Conservation (phyloP, 495 filamentous ascomycete species). For the Astrothelium macrocarpum region DNA sequence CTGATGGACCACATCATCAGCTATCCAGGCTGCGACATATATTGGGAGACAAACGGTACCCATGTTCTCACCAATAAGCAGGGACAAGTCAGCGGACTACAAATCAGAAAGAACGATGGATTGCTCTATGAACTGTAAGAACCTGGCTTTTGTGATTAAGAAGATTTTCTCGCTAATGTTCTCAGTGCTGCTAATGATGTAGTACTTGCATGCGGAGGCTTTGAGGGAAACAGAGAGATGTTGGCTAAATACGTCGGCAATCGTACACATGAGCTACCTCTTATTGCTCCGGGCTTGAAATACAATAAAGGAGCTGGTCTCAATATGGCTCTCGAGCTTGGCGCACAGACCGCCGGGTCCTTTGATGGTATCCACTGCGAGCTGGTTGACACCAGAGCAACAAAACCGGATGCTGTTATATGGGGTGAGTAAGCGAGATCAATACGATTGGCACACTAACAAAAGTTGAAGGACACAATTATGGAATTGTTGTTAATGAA, state of each 20-base stretch:
- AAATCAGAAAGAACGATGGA: conserved; percentile 21
- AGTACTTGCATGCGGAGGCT: conserved; percentile 21
- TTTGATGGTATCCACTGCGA: conserved; percentile 25
- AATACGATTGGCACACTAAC: neutral
- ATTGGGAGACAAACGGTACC: conserved; percentile 17
- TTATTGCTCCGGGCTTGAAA: conserved; percentile 23
- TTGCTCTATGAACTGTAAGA: conserved; percentile 17
- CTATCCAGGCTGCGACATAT: conserved; percentile 13
- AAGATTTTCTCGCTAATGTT: neutral
- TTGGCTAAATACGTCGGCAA: conserved; percentile 21
- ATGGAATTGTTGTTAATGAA: conserved; percentile 23
- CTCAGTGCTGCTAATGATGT: conserved; percentile 7
- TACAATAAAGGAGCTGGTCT: conserved; percentile 21
- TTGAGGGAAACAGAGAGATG: conserved; percentile 25
- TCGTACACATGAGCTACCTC: conserved; percentile 17
- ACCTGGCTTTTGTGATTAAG: too few relatives aligned
- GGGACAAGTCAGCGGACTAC: conserved; percentile 17
- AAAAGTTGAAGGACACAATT: conserved; percentile 14
- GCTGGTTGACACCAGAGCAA: conserved; percentile 20
- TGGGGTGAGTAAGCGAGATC: conserved; percentile 12
- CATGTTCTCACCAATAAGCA: conserved; percentile 16
- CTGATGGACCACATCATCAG: conserved; percentile 16
- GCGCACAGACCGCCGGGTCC: conserved; percentile 21
- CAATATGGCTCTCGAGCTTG: conserved; percentile 21
- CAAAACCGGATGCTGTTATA: conserved; percentile 22